Percentiles rank a stretch among this genome's conserved stretches.
phyloP scores from a whole-genome alignment of 2,329 filamentous ascomycete species.

The Aspergillus candidus region DNA sequence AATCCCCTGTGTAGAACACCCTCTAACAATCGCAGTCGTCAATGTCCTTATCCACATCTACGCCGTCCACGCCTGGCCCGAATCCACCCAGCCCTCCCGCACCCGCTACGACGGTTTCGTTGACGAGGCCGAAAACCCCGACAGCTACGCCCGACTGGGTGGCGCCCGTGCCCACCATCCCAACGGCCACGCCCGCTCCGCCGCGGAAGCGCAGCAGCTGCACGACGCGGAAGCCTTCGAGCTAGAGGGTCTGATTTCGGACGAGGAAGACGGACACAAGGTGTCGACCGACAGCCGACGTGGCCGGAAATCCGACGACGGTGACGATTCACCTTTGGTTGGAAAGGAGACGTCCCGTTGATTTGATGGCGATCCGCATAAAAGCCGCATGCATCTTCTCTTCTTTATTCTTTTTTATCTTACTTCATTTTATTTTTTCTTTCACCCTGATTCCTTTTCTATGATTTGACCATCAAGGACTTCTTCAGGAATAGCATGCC shows the following conservation, averaged over 20 bases:
- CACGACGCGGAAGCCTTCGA: conserved; percentile 89
- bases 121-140: conserved; percentile 11
- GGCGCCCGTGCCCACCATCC: conserved; percentile 5
- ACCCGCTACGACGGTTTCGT: conserved; percentile 6
- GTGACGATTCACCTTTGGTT: conserved; percentile 21
- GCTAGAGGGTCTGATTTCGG: conserved; percentile 80
- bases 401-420: not conserved
- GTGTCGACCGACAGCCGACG: conserved; percentile 5
- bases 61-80: conserved; percentile 55
- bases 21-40: conserved; percentile 48
- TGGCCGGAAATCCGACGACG: conserved; percentile 26
- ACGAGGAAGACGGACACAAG: conserved; percentile 63
- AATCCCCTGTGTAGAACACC: not conserved
- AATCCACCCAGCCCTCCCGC: conserved; percentile 21
- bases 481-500: too few species aligned
- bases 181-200: conserved; percentile 37
- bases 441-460: too few species aligned
- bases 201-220: conserved; percentile 47
- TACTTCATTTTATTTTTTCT: not conserved
- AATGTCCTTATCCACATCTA: conserved; percentile 83
- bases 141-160: conserved; percentile 9
- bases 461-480: too few species aligned
- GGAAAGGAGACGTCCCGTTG: conserved; percentile 11
- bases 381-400: not conserved
- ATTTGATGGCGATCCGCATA: not conserved